A percentile compares a stretch with the other conserved stretches of the same genome.
Conservation (phyloP, 1,139 yeast genomes). For the Candida tunisiensis region DNA sequence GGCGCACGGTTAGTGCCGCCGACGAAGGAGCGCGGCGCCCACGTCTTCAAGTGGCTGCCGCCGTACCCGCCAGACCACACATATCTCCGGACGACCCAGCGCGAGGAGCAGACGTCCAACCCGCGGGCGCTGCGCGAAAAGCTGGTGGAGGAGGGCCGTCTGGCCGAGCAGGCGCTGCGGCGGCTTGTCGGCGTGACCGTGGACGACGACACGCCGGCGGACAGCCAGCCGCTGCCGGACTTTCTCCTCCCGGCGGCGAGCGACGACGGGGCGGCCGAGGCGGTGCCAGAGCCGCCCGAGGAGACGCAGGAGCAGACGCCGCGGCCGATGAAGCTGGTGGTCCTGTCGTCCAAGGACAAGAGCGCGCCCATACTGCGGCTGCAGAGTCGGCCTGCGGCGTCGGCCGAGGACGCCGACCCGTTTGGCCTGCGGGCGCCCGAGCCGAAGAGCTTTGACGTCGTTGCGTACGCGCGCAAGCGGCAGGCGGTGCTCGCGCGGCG, state of each 20-base stretch:
- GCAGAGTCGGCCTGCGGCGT: too few relatives aligned
- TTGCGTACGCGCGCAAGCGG: background rate
- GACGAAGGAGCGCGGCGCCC: slow-evolving; percentile 28
- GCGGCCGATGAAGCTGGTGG: slow-evolving; percentile 7
- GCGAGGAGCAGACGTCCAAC: slow-evolving; percentile 45
- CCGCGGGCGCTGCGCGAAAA: slow-evolving; percentile 53
- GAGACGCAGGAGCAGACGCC: slow-evolving; percentile 1
- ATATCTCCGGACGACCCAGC: slow-evolving; percentile 58
- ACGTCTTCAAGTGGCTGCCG: slow-evolving; percentile 66
- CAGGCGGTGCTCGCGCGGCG: too few relatives aligned
- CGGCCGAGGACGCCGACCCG: too few relatives aligned
- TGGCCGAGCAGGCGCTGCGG: slow-evolving; percentile 66
- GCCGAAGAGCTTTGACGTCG: too few relatives aligned
- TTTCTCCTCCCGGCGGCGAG: too few relatives aligned
- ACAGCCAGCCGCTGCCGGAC: slow-evolving; percentile 2
- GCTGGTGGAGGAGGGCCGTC: slow-evolving; percentile 62
- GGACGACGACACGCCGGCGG: slow-evolving; percentile 10
- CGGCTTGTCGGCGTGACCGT: slow-evolving; percentile 20
- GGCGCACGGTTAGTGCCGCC: slow-evolving; percentile 23
- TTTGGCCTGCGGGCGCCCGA: too few relatives aligned
- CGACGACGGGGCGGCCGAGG: background rate
- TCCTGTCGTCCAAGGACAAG: slow-evolving; percentile 1
- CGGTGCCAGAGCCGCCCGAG: slow-evolving; percentile 1
- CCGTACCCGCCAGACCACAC: slow-evolving; percentile 89
- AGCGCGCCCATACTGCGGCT: slow-evolving; percentile 2